Evolutionary conservation across 2,329 filamentous ascomycete genomes (phyloP).

Genomic region (Meredithiella fracta): DNA sequence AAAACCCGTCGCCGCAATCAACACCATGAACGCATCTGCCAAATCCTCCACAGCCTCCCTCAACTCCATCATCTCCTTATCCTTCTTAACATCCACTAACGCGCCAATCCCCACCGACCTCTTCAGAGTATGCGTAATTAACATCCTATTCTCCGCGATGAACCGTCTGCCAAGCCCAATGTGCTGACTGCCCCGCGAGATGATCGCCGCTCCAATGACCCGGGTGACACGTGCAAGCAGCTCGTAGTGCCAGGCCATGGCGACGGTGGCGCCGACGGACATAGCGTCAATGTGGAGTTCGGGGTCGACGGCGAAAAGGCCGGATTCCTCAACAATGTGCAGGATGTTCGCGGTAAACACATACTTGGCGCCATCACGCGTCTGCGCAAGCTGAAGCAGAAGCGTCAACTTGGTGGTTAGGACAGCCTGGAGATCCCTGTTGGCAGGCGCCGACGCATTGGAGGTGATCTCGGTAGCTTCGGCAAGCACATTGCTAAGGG

Average conservation of each 20-base stretch:
- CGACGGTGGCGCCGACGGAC: constrained; percentile 44
- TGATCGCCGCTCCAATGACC: constrained; percentile 65
- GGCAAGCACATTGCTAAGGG: constrained; percentile 57
- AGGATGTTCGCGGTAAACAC: constrained; percentile 86
- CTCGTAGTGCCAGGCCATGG: constrained; percentile 67
- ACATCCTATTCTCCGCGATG: constrained; percentile 62
- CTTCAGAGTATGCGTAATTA: constrained; percentile 83
- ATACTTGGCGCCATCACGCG: constrained; percentile 64
- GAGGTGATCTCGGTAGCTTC: constrained; percentile 32
- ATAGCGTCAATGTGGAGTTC: constrained; percentile 55
- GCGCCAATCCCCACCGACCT: constrained; percentile 61
- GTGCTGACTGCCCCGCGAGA: constrained; percentile 70
- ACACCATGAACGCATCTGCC: constrained; percentile 67
- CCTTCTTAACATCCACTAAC: constrained; percentile 17
- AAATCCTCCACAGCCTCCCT: constrained; percentile 56
- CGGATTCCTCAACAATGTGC: constrained; percentile 59
- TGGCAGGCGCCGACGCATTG: constrained; percentile 22
- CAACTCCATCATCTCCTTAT: constrained; percentile 20
- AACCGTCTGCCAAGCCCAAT: constrained; percentile 66
- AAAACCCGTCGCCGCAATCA: constrained; percentile 71
- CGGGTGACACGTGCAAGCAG: constrained; percentile 66
- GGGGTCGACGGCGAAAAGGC: constrained; percentile 78
- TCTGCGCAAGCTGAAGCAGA: constrained; percentile 70
- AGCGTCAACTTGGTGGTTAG: constrained; percentile 62
- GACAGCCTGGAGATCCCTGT: constrained; percentile 32